Evolutionary conservation across 768 basidiomycete genomes (phyloP), one percentile per base, ranked within the genome.

Genomic region (Rhizopogon salebrosus): DNA sequence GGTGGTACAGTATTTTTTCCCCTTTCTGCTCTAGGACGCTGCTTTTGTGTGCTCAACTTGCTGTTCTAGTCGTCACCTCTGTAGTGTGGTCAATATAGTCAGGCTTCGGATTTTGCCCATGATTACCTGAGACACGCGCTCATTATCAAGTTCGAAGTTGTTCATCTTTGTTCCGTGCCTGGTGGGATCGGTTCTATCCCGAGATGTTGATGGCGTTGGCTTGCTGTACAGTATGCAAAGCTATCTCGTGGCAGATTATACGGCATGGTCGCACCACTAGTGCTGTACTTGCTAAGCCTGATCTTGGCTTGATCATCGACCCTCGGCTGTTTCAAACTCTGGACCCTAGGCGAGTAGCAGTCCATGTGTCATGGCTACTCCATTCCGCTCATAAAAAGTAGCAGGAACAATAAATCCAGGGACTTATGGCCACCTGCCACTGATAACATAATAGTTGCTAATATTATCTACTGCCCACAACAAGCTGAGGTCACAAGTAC

Each of bases 61-160:
- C 20, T 45, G 45, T 46, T 46, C 45, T 46, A 46, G 45, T 46
- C 23, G 45, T 22, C 45, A 46, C 14, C 45, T 34, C 31, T 46
- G 45, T 46, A 46, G 31, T 46, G 22, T 22, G 45, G 20, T 46
- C 9, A 46, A 46, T 46, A 34, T 46, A 46, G 14, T 46, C 45
- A 34, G 45, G 31, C 23, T 14, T 46, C 31, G 20, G 45, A 46
- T 34, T 46, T 27, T 31, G 14, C 45, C 16, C 20, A 9, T 31
- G 8, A 34, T 46, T 11, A 31, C 27, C n/a, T 13, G 43, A 43
- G 9, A 9, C 7, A 23, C 16, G n/a, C n/a, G n/a, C n/a, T n/a
- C n/a, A n/a, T n/a, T n/a, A 16, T 31, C 29, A 34, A 46, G 13
- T 46, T 23, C 31, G 22, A 34, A 34, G 43, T 34, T 22, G 20